A percentile compares a stretch with the other conserved stretches of the same genome.
Conservation (phyloP, 2,329 filamentous ascomycete genomes). For the Colletotrichum simmondsii region DNA sequence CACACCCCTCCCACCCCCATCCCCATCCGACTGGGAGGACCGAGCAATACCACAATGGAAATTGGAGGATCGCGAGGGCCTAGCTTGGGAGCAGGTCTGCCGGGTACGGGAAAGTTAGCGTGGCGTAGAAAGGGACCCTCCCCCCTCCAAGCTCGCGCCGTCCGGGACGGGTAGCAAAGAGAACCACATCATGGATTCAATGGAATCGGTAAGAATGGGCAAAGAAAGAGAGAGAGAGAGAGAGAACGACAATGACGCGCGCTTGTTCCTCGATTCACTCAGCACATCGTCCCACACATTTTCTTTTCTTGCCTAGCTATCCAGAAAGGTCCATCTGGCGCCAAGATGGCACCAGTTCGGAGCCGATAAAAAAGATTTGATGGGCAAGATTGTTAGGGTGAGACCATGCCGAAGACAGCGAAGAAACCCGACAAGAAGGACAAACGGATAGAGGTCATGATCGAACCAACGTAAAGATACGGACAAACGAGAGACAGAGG, state of each 20-base stretch:
- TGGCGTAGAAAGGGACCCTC: neutral
- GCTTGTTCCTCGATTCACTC: neutral
- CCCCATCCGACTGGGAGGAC: neutral
- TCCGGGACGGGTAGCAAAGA: neutral
- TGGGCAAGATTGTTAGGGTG: neutral
- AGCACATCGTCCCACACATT: neutral
- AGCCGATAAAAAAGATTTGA: neutral
- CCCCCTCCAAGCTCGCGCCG: neutral
- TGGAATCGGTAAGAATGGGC: too few species aligned
- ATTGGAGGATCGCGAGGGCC: constrained; percentile 22
- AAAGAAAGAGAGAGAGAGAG: neutral
- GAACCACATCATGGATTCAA: neutral
- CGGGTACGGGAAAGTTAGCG: constrained; percentile 5
- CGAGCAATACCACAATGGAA: constrained; percentile 16
- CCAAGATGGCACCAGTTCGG: neutral
- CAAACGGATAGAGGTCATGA: constrained; percentile 10
- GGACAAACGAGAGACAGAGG: neutral
- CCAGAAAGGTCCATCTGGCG: neutral
- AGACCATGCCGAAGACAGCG: constrained; percentile 27
- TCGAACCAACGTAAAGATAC: neutral
- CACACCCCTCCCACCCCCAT: neutral
- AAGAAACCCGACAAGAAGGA: neutral
- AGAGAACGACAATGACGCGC: constrained; percentile 3
- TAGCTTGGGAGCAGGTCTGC: neutral
- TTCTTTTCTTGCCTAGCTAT: neutral